These are phyloP conservation scores for Lactifluus subvellereus DNA, from an alignment of 768 basidiomycete genomes.

Conservation along the genomic window DNA sequence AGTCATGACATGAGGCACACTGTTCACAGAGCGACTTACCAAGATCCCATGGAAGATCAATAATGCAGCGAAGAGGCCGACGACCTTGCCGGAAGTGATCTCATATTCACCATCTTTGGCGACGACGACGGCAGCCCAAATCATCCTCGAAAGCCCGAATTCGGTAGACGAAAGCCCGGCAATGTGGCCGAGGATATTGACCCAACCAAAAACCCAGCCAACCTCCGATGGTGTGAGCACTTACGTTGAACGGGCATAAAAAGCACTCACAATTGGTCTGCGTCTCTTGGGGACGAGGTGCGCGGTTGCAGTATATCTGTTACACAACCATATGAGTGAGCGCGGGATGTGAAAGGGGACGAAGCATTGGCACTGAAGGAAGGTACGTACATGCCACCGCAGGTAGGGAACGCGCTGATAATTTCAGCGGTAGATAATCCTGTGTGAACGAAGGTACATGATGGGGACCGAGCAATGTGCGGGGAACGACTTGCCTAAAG, in stretches of 20 bases:
- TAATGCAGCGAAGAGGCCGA: constrained; percentile 71
- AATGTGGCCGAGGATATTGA: constrained; percentile 79
- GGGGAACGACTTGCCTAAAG: constrained; percentile 38
- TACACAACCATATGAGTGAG: neutral
- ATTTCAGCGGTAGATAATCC: constrained; percentile 69
- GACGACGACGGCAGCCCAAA: constrained; percentile 69
- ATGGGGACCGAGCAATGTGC: neutral
- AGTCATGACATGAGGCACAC: neutral
- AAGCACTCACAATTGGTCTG: constrained; percentile 49
- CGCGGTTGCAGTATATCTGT: constrained; percentile 76
- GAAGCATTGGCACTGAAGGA: no score
- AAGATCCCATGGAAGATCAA: constrained; percentile 73
- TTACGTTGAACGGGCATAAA: neutral
- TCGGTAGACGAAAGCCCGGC: constrained; percentile 84
- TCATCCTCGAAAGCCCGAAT: constrained; percentile 76
- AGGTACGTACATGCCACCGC: constrained; percentile 54
- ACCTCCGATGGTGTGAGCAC: constrained; percentile 35
- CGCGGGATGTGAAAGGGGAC: neutral
- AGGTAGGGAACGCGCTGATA: constrained; percentile 69
- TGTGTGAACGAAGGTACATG: constrained; percentile 10
- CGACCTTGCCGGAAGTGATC: constrained; percentile 64
- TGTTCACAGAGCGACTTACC: constrained; percentile 33
- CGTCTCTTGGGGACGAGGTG: constrained; percentile 58
- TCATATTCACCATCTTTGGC: constrained; percentile 55
- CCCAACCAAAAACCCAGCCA: constrained; percentile 78